Evolutionary conservation across 148 eudicot species (phyloP).

Genomic region (Hydrangea macrophylla): DNA sequence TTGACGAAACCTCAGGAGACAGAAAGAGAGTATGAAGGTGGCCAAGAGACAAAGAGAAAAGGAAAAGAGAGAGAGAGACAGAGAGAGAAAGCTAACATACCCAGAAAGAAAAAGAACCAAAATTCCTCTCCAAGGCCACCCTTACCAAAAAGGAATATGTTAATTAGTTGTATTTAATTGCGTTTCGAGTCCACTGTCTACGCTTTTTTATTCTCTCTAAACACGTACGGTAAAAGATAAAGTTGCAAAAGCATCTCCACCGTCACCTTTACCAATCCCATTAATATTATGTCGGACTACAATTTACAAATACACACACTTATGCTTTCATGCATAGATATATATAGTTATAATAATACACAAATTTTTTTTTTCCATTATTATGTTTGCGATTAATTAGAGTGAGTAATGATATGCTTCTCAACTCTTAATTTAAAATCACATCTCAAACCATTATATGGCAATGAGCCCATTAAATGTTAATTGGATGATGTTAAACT

Average conservation of each 20-base stretch:
- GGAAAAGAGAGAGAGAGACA: not conserved
- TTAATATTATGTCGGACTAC: not conserved
- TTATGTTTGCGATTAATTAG: no score
- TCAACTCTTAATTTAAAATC: no score
- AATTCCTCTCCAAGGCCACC: constrained; percentile 15
- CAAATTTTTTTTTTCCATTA: no score
- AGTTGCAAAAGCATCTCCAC: not conserved
- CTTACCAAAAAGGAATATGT: constrained; percentile 32
- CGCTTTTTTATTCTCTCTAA: not conserved
- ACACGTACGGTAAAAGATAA: not conserved
- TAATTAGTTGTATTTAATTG: no score
- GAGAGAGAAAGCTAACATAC: constrained; percentile 20
- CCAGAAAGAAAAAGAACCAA: constrained; percentile 16
- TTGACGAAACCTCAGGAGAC: constrained; percentile 15
- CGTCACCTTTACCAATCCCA: not conserved
- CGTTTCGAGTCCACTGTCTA: not conserved
- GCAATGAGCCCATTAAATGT: no score
- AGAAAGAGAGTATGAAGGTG: no score
- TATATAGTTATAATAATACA: no score
- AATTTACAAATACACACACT: not conserved
- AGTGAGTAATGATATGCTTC: no score
- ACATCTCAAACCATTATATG: no score
- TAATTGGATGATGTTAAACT: no score
- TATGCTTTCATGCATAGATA: not conserved
- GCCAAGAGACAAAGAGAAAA: constrained; percentile 8